A percentile compares a stretch with the other conserved stretches of the same genome.
Conservation (phyloP, 495 filamentous ascomycete species). For the Podospora anserina region DNA sequence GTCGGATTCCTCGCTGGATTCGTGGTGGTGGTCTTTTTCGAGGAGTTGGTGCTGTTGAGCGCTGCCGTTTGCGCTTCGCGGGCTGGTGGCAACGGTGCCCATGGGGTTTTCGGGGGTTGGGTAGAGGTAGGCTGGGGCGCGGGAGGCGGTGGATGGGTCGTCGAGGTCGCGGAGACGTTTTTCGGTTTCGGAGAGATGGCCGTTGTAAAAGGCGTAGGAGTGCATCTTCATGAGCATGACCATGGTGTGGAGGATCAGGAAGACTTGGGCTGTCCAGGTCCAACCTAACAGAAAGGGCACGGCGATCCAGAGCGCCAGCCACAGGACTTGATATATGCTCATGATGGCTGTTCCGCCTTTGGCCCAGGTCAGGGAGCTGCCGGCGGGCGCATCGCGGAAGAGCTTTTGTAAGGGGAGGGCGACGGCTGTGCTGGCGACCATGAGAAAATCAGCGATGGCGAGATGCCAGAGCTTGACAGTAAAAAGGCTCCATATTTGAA, state of each 20-base stretch:
- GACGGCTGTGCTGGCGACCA: constrained; percentile 73
- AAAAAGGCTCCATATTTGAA: constrained; percentile 83
- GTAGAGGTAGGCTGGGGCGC: constrained; percentile 69
- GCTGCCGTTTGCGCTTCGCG: constrained; percentile 37
- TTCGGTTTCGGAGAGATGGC: constrained; percentile 84
- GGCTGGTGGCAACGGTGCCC: constrained; percentile 34
- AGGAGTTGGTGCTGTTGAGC: constrained; percentile 37
- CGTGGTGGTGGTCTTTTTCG: constrained; percentile 29
- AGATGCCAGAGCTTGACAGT: constrained; percentile 84
- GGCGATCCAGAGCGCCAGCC: constrained; percentile 81
- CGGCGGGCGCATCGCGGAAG: constrained; percentile 51
- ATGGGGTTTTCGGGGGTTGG: constrained; percentile 60
- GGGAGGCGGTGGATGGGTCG: constrained; percentile 65
- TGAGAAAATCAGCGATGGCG: constrained; percentile 74
- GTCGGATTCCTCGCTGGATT: constrained; percentile 46
- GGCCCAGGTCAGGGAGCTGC: constrained; percentile 65
- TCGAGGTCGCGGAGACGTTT: constrained; percentile 76
- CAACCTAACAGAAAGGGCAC: constrained; percentile 86
- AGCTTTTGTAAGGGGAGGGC: constrained; percentile 71
- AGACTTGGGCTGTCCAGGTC: constrained; percentile 94
- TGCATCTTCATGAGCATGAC: constrained; percentile 98
- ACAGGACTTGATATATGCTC: constrained; percentile 72
- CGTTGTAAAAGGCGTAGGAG: constrained; percentile 96
- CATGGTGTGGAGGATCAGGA: constrained; percentile 85
- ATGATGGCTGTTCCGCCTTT: constrained; percentile 74